Evolutionary conservation across 495 filamentous ascomycete genomes (phyloP).

Genomic region (Sabuloglossum arenarium): DNA sequence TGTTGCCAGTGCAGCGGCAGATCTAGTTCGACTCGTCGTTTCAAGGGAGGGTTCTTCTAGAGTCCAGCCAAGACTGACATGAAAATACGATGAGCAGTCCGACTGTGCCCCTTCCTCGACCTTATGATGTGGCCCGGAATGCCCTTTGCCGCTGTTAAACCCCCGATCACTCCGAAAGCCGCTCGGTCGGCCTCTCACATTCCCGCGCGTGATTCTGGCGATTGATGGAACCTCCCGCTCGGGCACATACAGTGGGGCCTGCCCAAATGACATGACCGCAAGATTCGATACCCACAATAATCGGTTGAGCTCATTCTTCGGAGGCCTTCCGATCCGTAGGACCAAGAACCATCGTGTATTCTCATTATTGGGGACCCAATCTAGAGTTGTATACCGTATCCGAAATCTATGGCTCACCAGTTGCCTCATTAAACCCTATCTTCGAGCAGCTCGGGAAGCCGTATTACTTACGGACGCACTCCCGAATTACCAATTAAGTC

Average conservation of each 20-base stretch:
- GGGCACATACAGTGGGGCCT: slow-evolving; percentile 50
- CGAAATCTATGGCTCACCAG: slow-evolving; percentile 24
- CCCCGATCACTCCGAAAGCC: background rate
- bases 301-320: slow-evolving; percentile 33
- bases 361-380: slow-evolving; percentile 57
- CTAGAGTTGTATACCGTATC: slow-evolving; percentile 23
- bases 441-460: background rate
- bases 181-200: background rate
- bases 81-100: slow-evolving; percentile 26
- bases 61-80: slow-evolving; percentile 67
- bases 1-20: background rate
- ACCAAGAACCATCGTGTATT: slow-evolving; percentile 76
- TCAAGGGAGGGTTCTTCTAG: slow-evolving; percentile 26
- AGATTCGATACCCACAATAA: slow-evolving; percentile 46
- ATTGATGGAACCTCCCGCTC: background rate
- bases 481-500: slow-evolving; percentile 19
- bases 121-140: slow-evolving; percentile 1
- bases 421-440: background rate
- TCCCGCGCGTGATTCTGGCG: background rate
- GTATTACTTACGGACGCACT: slow-evolving; percentile 22
- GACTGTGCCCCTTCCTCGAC: background rate
- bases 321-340: slow-evolving; percentile 29
- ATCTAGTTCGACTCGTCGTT: slow-evolving; percentile 6
- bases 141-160: background rate
- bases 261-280: slow-evolving; percentile 32